Percentiles rank a stretch among this genome's conserved stretches.
These are phyloP conservation scores for Paecilomyces niveus DNA, from an alignment of 2,329 filamentous ascomycete genomes.

Conservation along the genomic window DNA sequence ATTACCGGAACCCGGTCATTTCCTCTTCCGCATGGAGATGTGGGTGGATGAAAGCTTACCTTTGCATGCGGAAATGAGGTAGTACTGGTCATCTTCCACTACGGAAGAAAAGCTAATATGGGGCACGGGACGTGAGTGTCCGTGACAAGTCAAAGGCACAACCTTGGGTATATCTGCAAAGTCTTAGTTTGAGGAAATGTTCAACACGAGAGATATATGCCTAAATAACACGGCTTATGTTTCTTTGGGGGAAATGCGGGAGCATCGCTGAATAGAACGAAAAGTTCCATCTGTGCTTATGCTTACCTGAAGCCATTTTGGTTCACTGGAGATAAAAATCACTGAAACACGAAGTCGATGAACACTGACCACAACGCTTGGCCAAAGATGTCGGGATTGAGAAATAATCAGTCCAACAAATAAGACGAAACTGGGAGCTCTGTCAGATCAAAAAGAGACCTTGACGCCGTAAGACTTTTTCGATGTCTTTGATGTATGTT, in stretches of 20 bases:
- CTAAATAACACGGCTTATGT: not conserved
- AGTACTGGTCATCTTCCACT: slow-evolving; percentile 77
- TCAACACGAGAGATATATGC: not conserved
- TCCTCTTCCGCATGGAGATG: slow-evolving; percentile 4
- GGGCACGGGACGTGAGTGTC: slow-evolving; percentile 85
- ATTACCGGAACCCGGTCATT: slow-evolving; percentile 9
- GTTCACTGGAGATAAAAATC: slow-evolving; percentile 2
- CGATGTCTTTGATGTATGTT: slow-evolving; percentile 6
- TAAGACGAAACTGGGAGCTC: not conserved
- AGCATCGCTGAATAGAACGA: not conserved
- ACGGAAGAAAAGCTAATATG: slow-evolving; percentile 84
- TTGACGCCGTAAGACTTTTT: slow-evolving; percentile 5
- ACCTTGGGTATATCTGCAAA: slow-evolving; percentile 46
- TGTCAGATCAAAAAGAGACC: not conserved
- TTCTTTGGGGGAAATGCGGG: not conserved
- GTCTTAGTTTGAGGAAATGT: slow-evolving; percentile 6
- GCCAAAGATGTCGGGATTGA: not conserved
- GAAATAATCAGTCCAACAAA: not conserved
- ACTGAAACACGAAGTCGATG: not conserved
- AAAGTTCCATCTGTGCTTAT: not conserved
- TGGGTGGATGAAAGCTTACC: slow-evolving; percentile 40
- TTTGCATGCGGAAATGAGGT: slow-evolving; percentile 90
- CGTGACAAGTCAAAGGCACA: slow-evolving; percentile 88
- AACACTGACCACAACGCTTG: not conserved
- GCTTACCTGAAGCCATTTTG: slow-evolving; percentile 19